Evolutionary conservation across 352 stramenopile genomes (phyloP), one percentile per base, ranked within the genome.

Genomic region (Globisporangium heterothallicum): DNA sequence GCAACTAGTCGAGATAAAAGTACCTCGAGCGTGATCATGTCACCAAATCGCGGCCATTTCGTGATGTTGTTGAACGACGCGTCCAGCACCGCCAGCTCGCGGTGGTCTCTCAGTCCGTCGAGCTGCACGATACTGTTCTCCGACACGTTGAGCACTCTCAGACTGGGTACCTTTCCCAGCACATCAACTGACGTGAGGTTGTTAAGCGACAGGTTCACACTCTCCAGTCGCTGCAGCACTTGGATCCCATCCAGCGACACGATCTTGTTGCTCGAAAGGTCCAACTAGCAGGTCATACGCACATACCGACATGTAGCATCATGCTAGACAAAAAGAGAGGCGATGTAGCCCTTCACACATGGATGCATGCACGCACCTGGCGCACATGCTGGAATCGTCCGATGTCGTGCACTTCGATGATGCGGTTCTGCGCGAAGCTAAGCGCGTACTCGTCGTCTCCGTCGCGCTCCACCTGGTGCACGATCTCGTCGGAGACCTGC

Each of bases 251-350:
- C 67, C 0, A 88, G 54, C 16, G 45, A 65, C 53, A 70, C 54
- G 22, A 88, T 50, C 44, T 80, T 68, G 42, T 86, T 88, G 4
- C 64, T 61, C 21, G 74, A 88, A 2, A 88, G 49, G 57, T 86
- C 74, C 42, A 88, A 45, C 74, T 88, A 26, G n/a, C n/a, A n/a
- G n/a, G n/a, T n/a, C n/a, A n/a, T n/a, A n/a, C n/a, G n/a, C 8
- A 46, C 18, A 43, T 2, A 42, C 0, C 26, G 34, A 7, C 10
- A 27, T 8, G 22, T 18, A 29, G n/a, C 19, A 27, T 40, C 36
- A 10, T n/a, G 21, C 16, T 21, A 25, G 6, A 45, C 34, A 26
- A n/a, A n/a, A n/a, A n/a, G n/a, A n/a, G n/a, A n/a, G n/a, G n/a
- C n/a, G n/a, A 47, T 43, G 32, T 4, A 42, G 6, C 6, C 13